phyloP scores from a whole-genome alignment of 2,329 filamentous ascomycete genomes.

The Aspergillus ruber region DNA sequence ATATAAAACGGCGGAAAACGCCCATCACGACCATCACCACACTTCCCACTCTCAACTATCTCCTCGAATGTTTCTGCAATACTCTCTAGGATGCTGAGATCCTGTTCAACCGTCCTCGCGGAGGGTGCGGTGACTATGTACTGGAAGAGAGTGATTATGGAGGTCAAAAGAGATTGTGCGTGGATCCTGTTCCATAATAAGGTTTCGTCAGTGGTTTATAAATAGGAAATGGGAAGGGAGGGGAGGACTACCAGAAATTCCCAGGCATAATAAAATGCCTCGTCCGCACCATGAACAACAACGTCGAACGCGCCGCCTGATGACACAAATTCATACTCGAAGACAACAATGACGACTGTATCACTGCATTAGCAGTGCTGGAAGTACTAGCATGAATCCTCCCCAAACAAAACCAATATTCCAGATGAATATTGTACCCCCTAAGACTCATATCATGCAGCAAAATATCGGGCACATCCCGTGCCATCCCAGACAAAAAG shows the following conservation, averaged over 20 bases:
- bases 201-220: neutral
- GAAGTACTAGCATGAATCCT: slow-evolving; percentile 16
- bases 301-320: slow-evolving; percentile 15
- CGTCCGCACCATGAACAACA: slow-evolving; percentile 16
- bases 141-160: slow-evolving; percentile 16
- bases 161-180: slow-evolving; percentile 16
- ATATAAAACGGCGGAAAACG: slow-evolving; percentile 18
- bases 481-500: slow-evolving; percentile 9
- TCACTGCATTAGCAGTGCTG: neutral
- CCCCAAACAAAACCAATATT: slow-evolving; percentile 19
- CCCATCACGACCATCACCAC: slow-evolving; percentile 3
- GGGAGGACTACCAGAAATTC: slow-evolving; percentile 15
- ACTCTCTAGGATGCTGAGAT: slow-evolving; percentile 13
- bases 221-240: neutral
- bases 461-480: slow-evolving; percentile 10
- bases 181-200: slow-evolving; percentile 13
- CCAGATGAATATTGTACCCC: slow-evolving; percentile 18
- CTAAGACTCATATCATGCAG: slow-evolving; percentile 20
- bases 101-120: slow-evolving; percentile 8
- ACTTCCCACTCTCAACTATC: slow-evolving; percentile 3
- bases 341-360: slow-evolving; percentile 8
- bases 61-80: slow-evolving; percentile 9
- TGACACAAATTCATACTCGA: slow-evolving; percentile 19
- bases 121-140: slow-evolving; percentile 13
- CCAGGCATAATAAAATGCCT: slow-evolving; percentile 14